Evolutionary conservation across 2,329 filamentous ascomycete genomes (phyloP).

Genomic region (Aspergillus floridensis): DNA sequence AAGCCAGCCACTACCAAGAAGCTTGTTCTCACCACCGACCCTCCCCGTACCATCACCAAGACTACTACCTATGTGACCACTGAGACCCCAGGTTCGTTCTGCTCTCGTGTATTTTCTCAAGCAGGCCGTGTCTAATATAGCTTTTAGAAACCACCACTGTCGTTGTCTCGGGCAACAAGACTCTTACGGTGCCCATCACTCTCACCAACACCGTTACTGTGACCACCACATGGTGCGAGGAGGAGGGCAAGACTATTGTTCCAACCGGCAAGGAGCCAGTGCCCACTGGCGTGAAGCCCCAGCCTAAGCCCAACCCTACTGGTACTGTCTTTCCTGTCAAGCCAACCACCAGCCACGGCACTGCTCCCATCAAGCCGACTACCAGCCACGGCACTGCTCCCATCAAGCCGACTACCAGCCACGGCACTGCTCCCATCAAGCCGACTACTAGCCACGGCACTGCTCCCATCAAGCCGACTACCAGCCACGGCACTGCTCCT

Average conservation of each 20-base stretch:
- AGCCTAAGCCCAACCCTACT: conserved; percentile 3
- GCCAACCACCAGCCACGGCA: conserved; percentile 4
- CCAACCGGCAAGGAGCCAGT: conserved; percentile 9
- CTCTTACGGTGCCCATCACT: conserved; percentile 31
- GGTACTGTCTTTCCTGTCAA: background rate
- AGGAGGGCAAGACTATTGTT: conserved; percentile 15
- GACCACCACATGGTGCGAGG: conserved; percentile 27
- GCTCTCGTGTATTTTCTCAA: background rate
- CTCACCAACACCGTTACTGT: conserved; percentile 32
- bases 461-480: background rate
- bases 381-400: background rate
- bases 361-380: background rate
- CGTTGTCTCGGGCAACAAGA: conserved; percentile 30
- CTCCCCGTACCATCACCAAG: conserved; percentile 23
- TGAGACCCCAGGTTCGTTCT: conserved; percentile 31
- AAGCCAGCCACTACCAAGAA: background rate
- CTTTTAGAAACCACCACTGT: conserved; percentile 27
- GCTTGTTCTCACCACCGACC: background rate
- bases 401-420: background rate
- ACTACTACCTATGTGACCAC: conserved; percentile 36
- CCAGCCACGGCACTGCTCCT: background rate
- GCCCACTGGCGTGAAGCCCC: conserved; percentile 6
- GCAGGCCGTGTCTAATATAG: conserved; percentile 1
- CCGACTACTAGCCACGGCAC: background rate
- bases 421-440: background rate